Conservation (phyloP, 2,329 filamentous ascomycete genomes). For the Aspergillus ochraceus region DNA sequence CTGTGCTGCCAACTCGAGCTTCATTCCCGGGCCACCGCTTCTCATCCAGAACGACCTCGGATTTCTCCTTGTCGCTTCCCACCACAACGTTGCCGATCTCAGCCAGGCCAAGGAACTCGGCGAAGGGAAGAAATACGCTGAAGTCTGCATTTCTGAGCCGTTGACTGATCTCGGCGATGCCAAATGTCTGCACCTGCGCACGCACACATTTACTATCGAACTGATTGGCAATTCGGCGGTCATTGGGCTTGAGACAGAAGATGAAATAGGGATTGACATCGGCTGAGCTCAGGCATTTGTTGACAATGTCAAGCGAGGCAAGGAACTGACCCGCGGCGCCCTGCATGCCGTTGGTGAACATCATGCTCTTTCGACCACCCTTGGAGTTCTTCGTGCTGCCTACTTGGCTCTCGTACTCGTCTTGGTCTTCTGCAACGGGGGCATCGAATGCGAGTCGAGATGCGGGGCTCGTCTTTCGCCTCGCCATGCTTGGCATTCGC, state of each 20-base stretch:
- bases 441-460: conserved; percentile 42
- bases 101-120: conserved; percentile 86
- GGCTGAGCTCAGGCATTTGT: conserved; percentile 75
- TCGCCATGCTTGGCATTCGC: conserved; percentile 88
- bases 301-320: conserved; percentile 84
- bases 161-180: conserved; percentile 95
- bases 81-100: conserved; percentile 83
- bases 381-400: conserved; percentile 30
- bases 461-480: conserved; percentile 65
- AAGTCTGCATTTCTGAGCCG: conserved; percentile 90
- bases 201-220: conserved; percentile 99
- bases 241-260: conserved; percentile 96
- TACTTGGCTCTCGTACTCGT: conserved; percentile 38
- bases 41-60: conserved; percentile 86
- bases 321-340: conserved; percentile 93
- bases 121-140: conserved; percentile 91
- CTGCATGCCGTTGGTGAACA: conserved; percentile 56
- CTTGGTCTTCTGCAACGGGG: conserved; percentile 38
- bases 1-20: conserved; percentile 84
- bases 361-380: conserved; percentile 38
- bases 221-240: conserved; percentile 94
- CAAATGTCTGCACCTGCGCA: conserved; percentile 89
- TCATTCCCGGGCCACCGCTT: conserved; percentile 92
- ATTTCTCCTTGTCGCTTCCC: conserved; percentile 88
- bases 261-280: conserved; percentile 94